phyloP scores from a whole-genome alignment of 2,329 filamentous ascomycete genomes.

The Aspergillaceae sp. region DNA sequence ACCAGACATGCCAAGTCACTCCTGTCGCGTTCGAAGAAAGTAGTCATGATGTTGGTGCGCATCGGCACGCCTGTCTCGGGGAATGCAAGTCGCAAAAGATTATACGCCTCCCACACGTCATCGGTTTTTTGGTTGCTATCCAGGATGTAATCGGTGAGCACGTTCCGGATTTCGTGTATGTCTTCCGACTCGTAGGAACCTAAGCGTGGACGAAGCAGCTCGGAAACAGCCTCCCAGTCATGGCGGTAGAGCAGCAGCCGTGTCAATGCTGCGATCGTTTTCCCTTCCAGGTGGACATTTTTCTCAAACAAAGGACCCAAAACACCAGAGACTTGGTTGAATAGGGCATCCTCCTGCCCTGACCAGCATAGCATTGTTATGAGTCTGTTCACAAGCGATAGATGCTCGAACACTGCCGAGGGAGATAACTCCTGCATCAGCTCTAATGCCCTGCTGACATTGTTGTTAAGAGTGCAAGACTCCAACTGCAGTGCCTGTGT shows the following conservation, averaged over 20 bases:
- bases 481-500: constrained; percentile 69
- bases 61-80: constrained; percentile 54
- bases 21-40: constrained; percentile 68
- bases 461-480: constrained; percentile 63
- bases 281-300: constrained; percentile 59
- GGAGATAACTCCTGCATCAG: constrained; percentile 49
- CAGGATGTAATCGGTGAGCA: constrained; percentile 60
- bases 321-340: constrained; percentile 64
- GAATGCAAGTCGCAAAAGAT: constrained; percentile 50
- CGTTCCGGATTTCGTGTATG: constrained; percentile 56
- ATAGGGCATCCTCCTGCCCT: constrained; percentile 47
- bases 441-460: constrained; percentile 54
- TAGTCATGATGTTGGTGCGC: constrained; percentile 66
- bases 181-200: constrained; percentile 43
- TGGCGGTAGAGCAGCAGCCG: constrained; percentile 65
- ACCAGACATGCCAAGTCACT: constrained; percentile 78
- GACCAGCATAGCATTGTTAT: constrained; percentile 59
- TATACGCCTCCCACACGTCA: constrained; percentile 54
- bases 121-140: constrained; percentile 54
- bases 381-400: constrained; percentile 60
- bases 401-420: constrained; percentile 49
- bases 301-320: constrained; percentile 64
- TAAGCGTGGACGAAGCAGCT: constrained; percentile 64
- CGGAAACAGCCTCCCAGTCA: constrained; percentile 69
- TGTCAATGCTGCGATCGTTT: constrained; percentile 66